Evolutionary conservation across 371 early-diverging fungal species (phyloP), one percentile per base, ranked within the genome.

Genomic region (Mycotypha africana): DNA sequence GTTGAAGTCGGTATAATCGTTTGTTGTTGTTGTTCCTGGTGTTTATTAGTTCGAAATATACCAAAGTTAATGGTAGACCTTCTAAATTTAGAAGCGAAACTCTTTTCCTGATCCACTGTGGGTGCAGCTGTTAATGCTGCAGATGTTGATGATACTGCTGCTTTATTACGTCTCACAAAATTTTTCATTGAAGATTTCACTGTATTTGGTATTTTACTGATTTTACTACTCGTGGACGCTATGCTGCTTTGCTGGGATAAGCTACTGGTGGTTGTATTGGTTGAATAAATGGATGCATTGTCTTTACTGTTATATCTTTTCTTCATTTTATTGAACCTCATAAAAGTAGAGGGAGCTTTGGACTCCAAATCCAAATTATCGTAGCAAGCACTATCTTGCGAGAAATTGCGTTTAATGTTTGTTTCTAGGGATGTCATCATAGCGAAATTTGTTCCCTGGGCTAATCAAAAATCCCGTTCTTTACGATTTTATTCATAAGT

Each of bases 151-250:
- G 46, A 32, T 12, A 43, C 16, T 22, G 11, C 23, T 16, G 45
- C 34, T 20, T 49, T 55, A 17, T 32, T 49, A 15, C 49, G 51
- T 28, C 48, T 31, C 19, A 64, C 51, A n/a, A 64, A 41, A n/a
- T 60, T 43, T 45, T 73, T 73, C 28, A 68, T 60, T 41, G 54
- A 41, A n/a, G 57, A 45, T 45, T 73, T 73, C 28, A 68, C 62
- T 41, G 54, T 61, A 37, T 60, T 61, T 17, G 69, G 67, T 30
- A 68, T 43, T 39, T 56, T 62, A 12, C 58, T 47, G 24, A 64
- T 55, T 49, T 8, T 8, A 8, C 58, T 51, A 46, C 69, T 72
- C 4, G 73, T 58, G 16, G 69, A n/a, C n/a, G n/a, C n/a, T n/a
- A n/a, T n/a, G n/a, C n/a, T n/a, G n/a, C n/a, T n/a, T n/a, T 66